Conservation (phyloP, 1,284 basidiomycete genomes). For the Fomitopsis schrenkii region DNA sequence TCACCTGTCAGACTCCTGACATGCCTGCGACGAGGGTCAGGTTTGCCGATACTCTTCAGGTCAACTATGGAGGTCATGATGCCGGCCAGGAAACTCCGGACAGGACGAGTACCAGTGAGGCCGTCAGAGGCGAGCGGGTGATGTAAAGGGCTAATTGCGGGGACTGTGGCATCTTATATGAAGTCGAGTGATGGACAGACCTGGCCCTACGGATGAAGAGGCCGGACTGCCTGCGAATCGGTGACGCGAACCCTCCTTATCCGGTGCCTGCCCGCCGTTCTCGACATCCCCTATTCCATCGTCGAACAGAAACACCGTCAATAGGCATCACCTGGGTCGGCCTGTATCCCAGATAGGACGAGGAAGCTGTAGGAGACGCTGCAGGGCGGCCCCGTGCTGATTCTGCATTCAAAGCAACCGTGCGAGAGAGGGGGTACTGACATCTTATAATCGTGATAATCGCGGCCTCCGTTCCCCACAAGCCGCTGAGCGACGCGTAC, state of each 20-base stretch:
- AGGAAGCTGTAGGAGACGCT: not conserved
- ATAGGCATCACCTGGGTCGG: not conserved
- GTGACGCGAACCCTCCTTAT: slow-evolving; percentile 1
- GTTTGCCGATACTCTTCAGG: slow-evolving; percentile 58
- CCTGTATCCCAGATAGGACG: not conserved
- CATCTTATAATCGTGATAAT: not conserved
- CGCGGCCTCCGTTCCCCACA: not conserved
- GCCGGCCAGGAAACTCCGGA: not conserved
- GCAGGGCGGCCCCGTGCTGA: slow-evolving; percentile 2
- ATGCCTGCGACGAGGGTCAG: slow-evolving; percentile 54
- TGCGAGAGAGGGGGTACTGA: not conserved
- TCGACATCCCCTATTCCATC: not conserved
- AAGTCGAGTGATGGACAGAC: not conserved
- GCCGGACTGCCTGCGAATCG: slow-evolving; percentile 2
- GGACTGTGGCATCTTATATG: not conserved
- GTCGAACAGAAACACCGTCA: not conserved
- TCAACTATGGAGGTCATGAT: slow-evolving; percentile 56
- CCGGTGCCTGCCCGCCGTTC: not conserved
- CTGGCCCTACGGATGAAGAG: slow-evolving; percentile 1
- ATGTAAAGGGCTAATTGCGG: not conserved
- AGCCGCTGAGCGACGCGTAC: not conserved
- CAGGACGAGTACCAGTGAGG: not conserved
- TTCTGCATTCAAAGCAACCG: not conserved
- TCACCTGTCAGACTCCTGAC: slow-evolving; percentile 71
- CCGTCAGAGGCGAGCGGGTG: not conserved